Conservation (phyloP, 176 grass and related monocot genomes). For the Phyllostachys edulis region DNA sequence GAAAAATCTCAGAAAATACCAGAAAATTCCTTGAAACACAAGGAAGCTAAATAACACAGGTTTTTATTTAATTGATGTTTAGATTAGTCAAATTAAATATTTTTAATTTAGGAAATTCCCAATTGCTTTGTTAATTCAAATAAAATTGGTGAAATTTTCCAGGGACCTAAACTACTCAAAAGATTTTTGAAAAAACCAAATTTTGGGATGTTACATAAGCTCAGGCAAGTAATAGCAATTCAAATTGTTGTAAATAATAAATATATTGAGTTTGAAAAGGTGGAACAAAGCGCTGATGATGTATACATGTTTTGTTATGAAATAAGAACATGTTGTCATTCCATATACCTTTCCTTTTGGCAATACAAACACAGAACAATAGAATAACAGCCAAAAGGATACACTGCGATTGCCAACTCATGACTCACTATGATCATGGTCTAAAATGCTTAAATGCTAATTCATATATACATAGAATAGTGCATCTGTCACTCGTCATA, state of each 20-base stretch:
- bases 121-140: too few species aligned
- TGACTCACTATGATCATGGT: background rate
- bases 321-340: slow-evolving; percentile 19
- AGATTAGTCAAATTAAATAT: too few species aligned
- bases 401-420: slow-evolving; percentile 35
- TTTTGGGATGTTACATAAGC: too few species aligned
- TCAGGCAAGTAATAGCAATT: background rate
- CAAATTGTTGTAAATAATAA: slow-evolving; percentile 29
- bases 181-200: too few species aligned
- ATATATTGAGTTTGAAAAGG: slow-evolving; percentile 24
- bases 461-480: slow-evolving; percentile 21
- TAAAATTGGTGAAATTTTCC: too few species aligned
- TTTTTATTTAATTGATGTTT: too few species aligned
- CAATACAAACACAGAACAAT: too few species aligned
- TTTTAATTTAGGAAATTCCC: too few species aligned
- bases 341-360: slow-evolving; percentile 22
- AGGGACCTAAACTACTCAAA: too few species aligned
- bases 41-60: too few species aligned
- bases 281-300: slow-evolving; percentile 7
- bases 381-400: slow-evolving; percentile 28
- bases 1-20: too few species aligned
- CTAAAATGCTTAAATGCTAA: slow-evolving; percentile 1
- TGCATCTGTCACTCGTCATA: background rate
- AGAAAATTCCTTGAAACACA: too few species aligned
- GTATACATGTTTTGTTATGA: slow-evolving; percentile 10